Evolutionary conservation across 2,329 filamentous ascomycete genomes (phyloP).

Genomic region (Aureobasidium mangrovei): DNA sequence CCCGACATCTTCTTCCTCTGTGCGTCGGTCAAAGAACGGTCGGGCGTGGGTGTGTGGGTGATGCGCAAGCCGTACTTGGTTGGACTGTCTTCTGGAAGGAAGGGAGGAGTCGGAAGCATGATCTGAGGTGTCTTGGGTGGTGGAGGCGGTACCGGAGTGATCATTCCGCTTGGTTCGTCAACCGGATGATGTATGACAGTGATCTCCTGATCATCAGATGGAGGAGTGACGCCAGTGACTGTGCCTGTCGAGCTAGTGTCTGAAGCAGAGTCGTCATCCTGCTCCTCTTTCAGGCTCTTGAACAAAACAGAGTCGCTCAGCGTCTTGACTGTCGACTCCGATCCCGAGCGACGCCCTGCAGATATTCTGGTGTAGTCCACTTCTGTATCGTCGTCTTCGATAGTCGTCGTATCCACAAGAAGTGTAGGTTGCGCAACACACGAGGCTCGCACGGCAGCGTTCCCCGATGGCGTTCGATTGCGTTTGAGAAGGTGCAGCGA

Average conservation of each 20-base stretch:
- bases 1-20: slow-evolving; percentile 16
- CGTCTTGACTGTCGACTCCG: background rate
- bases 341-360: background rate
- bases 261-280: background rate
- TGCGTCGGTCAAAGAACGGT: background rate
- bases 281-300: background rate
- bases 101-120: slow-evolving; percentile 14
- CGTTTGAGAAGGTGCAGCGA: slow-evolving; percentile 9
- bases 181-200: background rate
- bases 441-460: background rate
- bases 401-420: background rate
- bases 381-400: background rate
- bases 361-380: background rate
- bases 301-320: slow-evolving; percentile 6
- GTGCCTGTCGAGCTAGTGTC: slow-evolving; percentile 5
- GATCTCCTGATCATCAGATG: background rate
- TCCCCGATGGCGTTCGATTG: background rate
- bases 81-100: slow-evolving; percentile 16
- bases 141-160: slow-evolving; percentile 13
- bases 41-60: slow-evolving; percentile 8
- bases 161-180: slow-evolving; percentile 12
- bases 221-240: slow-evolving; percentile 4
- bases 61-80: slow-evolving; percentile 16
- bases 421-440: background rate
- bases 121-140: slow-evolving; percentile 6